Evolutionary conservation across 2,329 filamentous ascomycete genomes (phyloP).

Genomic region (Fonsecaea monophora): DNA sequence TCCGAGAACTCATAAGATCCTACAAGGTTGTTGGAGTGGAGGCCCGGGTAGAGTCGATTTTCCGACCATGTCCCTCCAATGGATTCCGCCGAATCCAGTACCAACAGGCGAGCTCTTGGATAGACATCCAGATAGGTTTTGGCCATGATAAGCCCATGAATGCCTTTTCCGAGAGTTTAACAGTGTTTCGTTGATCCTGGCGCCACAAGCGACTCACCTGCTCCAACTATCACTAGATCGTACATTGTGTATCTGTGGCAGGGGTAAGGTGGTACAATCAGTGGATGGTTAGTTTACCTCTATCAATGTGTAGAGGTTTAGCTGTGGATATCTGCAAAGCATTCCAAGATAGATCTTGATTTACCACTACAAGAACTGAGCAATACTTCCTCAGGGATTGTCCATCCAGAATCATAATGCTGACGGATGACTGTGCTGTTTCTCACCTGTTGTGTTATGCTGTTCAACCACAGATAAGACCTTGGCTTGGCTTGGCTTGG

Average conservation of each 20-base stretch:
- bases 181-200: slow-evolving; percentile 72
- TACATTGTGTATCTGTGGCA: neutral
- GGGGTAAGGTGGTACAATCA: neutral
- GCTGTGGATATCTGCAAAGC: neutral
- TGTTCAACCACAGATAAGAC: too few species aligned
- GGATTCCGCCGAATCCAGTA: slow-evolving; percentile 64
- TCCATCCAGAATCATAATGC: neutral
- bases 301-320: neutral
- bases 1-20: slow-evolving; percentile 76
- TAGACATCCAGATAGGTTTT: slow-evolving; percentile 68
- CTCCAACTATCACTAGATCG: slow-evolving; percentile 25
- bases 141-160: slow-evolving; percentile 67
- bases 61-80: slow-evolving; percentile 75
- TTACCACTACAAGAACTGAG: neutral
- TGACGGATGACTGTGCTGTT: neutral
- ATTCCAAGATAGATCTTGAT: neutral
- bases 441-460: too few species aligned
- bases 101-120: slow-evolving; percentile 60
- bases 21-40: slow-evolving; percentile 75
- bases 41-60: slow-evolving; percentile 67
- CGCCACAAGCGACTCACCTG: slow-evolving; percentile 53
- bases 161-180: slow-evolving; percentile 66
- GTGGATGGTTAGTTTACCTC: neutral
- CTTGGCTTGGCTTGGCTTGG: too few species aligned
- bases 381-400: neutral